Percentiles rank a stretch among this genome's conserved stretches.
phyloP scores from a whole-genome alignment of 306 rosid species.

The Cicer bijugum region DNA sequence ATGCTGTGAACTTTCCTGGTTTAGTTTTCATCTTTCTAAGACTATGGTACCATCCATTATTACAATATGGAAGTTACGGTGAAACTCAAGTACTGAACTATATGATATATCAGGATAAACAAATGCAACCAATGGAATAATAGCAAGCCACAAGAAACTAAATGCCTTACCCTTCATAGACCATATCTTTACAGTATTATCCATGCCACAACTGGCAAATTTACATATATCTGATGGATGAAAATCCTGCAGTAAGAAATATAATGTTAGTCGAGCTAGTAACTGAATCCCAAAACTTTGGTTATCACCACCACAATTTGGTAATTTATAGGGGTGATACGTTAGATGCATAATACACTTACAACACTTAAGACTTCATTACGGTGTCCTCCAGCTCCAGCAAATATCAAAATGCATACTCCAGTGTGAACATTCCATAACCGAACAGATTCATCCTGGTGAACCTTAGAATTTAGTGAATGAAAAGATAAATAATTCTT shows the following conservation, averaged over 20 bases:
- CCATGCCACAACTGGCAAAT: constrained; percentile 97
- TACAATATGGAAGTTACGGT: neutral
- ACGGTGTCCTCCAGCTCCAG: constrained; percentile 99
- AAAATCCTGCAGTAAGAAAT: constrained; percentile 67
- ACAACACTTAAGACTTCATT: constrained; percentile 97
- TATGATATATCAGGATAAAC: constrained; percentile 12
- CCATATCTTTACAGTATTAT: constrained; percentile 96
- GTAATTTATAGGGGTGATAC: constrained; percentile 1
- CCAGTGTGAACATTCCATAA: constrained; percentile 95
- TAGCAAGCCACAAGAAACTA: neutral
- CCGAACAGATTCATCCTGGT: constrained; percentile 96
- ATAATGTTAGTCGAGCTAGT: constrained; percentile 29
- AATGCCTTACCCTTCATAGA: constrained; percentile 80
- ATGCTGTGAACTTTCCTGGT: constrained; percentile 3
- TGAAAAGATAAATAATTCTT: constrained; percentile 36
- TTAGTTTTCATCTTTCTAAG: constrained; percentile 15
- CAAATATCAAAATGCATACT: constrained; percentile 83
- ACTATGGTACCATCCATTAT: constrained; percentile 9
- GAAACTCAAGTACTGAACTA: neutral
- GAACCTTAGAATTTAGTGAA: constrained; percentile 46
- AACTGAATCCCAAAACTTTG: constrained; percentile 26
- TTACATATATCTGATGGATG: constrained; percentile 87
- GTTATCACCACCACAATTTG: constrained; percentile 24
- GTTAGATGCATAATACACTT: constrained; percentile 46
- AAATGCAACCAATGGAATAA: constrained; percentile 24